Evolutionary conservation across 164 flowering plant genomes (phyloP).

Genomic region (Vitis labrusca): DNA sequence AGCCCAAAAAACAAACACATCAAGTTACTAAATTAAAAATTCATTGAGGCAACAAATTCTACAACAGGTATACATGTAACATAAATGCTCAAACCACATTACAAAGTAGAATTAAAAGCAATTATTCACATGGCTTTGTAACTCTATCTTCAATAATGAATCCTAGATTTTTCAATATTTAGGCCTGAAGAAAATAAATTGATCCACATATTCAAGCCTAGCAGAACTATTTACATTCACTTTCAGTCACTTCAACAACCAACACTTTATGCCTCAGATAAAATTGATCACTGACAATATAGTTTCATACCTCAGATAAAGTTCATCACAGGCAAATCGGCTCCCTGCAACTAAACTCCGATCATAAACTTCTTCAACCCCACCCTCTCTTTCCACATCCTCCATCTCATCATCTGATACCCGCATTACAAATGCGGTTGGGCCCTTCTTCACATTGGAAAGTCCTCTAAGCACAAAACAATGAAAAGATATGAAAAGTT

Average conservation of each 20-base stretch:
- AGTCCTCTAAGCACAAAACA: slow-evolving; percentile 14
- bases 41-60: no score
- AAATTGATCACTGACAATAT: not conserved
- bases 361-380: slow-evolving; percentile 22
- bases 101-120: no score
- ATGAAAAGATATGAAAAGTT: not conserved
- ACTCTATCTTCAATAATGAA: no score
- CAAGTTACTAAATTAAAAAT: not conserved
- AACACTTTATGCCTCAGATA: no score
- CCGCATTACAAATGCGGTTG: slow-evolving; percentile 40
- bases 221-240: no score
- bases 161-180: no score
- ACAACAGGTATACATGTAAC: no score
- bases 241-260: no score
- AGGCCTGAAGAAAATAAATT: no score
- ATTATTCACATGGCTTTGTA: no score
- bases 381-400: slow-evolving; percentile 13
- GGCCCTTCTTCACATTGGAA: slow-evolving; percentile 8
- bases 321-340: slow-evolving; percentile 49
- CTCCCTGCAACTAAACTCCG: slow-evolving; percentile 14
- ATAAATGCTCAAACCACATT: no score
- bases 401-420: slow-evolving; percentile 38
- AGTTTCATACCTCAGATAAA: slow-evolving; percentile 45
- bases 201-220: no score
- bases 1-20: not conserved